A percentile compares a stretch with the other conserved stretches of the same genome.
Conservation (phyloP, 2,329 filamentous ascomycete genomes). For the Paracamarosporium sp. region DNA sequence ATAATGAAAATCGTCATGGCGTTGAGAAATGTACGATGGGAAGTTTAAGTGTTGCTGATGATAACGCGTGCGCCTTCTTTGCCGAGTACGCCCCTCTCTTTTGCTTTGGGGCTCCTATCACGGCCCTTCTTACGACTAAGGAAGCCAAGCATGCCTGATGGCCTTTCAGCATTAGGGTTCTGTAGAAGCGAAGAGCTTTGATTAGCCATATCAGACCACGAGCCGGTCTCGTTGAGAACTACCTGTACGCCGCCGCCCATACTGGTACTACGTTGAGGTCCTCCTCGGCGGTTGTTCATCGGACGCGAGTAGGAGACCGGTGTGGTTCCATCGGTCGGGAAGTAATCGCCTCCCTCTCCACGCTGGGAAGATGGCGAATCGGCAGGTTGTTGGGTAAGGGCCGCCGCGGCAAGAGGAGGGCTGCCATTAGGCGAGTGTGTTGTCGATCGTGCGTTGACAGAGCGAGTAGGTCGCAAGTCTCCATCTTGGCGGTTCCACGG, state of each 20-base stretch:
- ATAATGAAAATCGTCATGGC: constrained; percentile 38
- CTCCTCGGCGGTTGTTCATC: constrained; percentile 57
- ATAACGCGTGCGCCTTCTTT: constrained; percentile 85
- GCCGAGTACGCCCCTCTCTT: constrained; percentile 89
- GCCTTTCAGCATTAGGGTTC: constrained; percentile 50
- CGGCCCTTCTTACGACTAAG: constrained; percentile 87
- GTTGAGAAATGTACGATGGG: constrained; percentile 10
- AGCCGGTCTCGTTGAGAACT: constrained; percentile 85
- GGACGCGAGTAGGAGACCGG: constrained; percentile 48
- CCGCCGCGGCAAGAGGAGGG: constrained; percentile 48
- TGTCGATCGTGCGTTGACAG: constrained; percentile 48
- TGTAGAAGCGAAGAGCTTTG: constrained; percentile 75
- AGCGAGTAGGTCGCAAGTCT: constrained; percentile 46
- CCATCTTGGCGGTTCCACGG: constrained; percentile 43
- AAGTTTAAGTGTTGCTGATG: constrained; percentile 50
- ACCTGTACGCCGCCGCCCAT: constrained; percentile 88
- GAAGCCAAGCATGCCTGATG: constrained; percentile 89
- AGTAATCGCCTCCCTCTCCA: constrained; percentile 43
- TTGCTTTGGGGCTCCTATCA: constrained; percentile 91
- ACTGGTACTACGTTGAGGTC: constrained; percentile 73
- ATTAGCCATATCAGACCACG: constrained; percentile 89
- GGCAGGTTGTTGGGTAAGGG: constrained; percentile 29
- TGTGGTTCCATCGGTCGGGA: constrained; percentile 35
- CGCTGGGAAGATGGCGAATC: constrained; percentile 44
- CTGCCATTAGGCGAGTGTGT: constrained; percentile 57